Evolutionary conservation across 2,329 filamentous ascomycete genomes (phyloP).

Genomic region (Alternaria sp.): DNA sequence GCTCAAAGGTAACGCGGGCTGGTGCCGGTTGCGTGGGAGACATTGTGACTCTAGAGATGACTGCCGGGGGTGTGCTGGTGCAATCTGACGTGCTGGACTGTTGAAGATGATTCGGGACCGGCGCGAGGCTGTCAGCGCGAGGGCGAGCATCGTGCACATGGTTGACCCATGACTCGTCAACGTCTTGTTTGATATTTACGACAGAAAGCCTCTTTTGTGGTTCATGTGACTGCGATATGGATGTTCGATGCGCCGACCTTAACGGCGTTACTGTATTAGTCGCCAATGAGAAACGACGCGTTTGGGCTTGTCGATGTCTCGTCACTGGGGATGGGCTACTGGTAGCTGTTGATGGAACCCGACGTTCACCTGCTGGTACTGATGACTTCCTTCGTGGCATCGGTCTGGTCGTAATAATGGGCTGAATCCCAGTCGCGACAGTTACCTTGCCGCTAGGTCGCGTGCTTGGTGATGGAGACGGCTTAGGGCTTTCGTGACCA

Average conservation of each 20-base stretch:
- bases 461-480: conserved; percentile 11
- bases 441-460: conserved; percentile 7
- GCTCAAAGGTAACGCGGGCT: conserved; percentile 27
- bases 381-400: conserved; percentile 11
- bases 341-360: conserved; percentile 4
- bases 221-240: conserved; percentile 16
- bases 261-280: conserved; percentile 6
- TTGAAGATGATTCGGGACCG: conserved; percentile 33
- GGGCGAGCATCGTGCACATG: conserved; percentile 5
- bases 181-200: conserved; percentile 14
- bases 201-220: conserved; percentile 21
- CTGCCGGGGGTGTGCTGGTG: conserved; percentile 13
- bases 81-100: conserved; percentile 25
- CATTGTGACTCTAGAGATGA: conserved; percentile 25
- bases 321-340: conserved; percentile 26
- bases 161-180: conserved; percentile 5
- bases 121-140: conserved; percentile 27
- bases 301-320: conserved; percentile 20
- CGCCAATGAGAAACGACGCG: conserved; percentile 11
- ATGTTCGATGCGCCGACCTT: conserved; percentile 1
- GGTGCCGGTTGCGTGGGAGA: conserved; percentile 31
- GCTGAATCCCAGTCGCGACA: not conserved
- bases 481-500: conserved; percentile 1
- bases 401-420: not conserved
- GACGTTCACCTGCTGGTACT: conserved; percentile 5